phyloP scores from a whole-genome alignment of 768 basidiomycete species.

The Leccinum broughii region DNA sequence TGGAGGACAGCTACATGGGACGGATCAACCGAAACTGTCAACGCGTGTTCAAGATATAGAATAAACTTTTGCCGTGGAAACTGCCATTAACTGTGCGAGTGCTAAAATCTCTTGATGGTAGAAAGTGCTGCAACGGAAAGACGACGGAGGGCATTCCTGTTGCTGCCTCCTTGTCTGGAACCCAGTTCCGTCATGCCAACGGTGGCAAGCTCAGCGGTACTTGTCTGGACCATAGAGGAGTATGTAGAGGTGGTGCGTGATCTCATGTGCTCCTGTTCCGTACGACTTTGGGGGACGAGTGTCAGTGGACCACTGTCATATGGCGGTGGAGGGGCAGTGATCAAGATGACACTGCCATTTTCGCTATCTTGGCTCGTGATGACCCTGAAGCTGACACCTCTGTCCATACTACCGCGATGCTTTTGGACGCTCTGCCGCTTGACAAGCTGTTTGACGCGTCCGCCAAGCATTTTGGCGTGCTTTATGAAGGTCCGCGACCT shows the following conservation, averaged over 20 bases:
- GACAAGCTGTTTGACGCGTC: slow-evolving; percentile 31
- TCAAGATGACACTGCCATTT: slow-evolving; percentile 32
- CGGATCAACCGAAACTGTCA: not conserved
- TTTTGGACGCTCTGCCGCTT: slow-evolving; percentile 11
- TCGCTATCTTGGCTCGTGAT: slow-evolving; percentile 31
- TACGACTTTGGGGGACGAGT: slow-evolving; percentile 6
- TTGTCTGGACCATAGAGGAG: slow-evolving; percentile 22
- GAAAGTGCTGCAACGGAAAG: slow-evolving; percentile 35
- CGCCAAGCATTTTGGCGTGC: slow-evolving; percentile 30
- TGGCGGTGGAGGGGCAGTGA: slow-evolving; percentile 31
- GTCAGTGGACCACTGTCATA: slow-evolving; percentile 17
- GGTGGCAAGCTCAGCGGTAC: slow-evolving; percentile 11
- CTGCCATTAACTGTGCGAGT: not conserved
- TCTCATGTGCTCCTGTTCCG: slow-evolving; percentile 12
- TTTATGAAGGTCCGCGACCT: slow-evolving; percentile 24
- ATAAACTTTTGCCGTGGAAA: slow-evolving; percentile 7
- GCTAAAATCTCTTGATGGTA: slow-evolving; percentile 28
- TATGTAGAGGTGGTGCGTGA: slow-evolving; percentile 25
- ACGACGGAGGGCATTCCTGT: slow-evolving; percentile 28
- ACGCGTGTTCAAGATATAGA: slow-evolving; percentile 9
- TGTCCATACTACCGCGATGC: slow-evolving; percentile 23
- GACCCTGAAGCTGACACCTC: slow-evolving; percentile 18
- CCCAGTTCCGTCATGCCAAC: slow-evolving; percentile 9
- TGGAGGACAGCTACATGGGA: slow-evolving; percentile 1
- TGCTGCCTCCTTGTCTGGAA: slow-evolving; percentile 17